Evolutionary conservation across 495 filamentous ascomycete species (phyloP), one percentile per base, ranked within the genome.

Genomic region (Glarea lozoyensis): DNA sequence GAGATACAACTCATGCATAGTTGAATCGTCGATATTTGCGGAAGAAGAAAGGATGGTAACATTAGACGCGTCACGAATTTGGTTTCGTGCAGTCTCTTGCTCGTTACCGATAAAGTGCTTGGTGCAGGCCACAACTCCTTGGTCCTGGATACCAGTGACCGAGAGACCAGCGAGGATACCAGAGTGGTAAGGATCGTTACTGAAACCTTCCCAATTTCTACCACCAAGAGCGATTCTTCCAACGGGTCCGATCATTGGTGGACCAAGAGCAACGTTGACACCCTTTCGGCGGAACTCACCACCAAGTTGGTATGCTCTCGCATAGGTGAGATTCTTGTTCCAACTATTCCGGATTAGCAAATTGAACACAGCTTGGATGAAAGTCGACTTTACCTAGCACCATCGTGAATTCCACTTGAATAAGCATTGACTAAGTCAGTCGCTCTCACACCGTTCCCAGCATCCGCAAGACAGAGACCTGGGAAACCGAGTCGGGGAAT

Each of bases 1-100:
- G 1, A 84, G 65, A 54, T 86, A 87, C 2, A 84, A 46, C 57
- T 86, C 81, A 52, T 86, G 82, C 50, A 86, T 62, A 0, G 81
- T 82, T 35, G 74, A 65, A 51, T 87, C 79, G 39, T 81, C 78
- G 17, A 83, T 73, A 32, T 80, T 79, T n/a, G n/a, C n/a, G n/a
- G n/a, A n/a, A 3, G 75, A 69, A 7, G 75, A 80, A 10, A 81
- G 59, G 1, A 72, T 61, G 29, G 72, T 55, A 1, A 72, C 53
- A 18, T 36, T 48, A n/a, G 7, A 7, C 25, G 25, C 25, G n/a
- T n/a, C n/a, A n/a, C n/a, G n/a, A 7, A 29, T 29, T 29, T 29
- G 25, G n/a, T n/a, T n/a, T n/a, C 25, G 7, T 7, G 7, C 7
- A 1, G 69, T 69, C 48, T 84, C 79, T 59, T 84, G 80, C 47